Conservation (phyloP, 1,284 basidiomycete species). For the Vanrija sp. region DNA sequence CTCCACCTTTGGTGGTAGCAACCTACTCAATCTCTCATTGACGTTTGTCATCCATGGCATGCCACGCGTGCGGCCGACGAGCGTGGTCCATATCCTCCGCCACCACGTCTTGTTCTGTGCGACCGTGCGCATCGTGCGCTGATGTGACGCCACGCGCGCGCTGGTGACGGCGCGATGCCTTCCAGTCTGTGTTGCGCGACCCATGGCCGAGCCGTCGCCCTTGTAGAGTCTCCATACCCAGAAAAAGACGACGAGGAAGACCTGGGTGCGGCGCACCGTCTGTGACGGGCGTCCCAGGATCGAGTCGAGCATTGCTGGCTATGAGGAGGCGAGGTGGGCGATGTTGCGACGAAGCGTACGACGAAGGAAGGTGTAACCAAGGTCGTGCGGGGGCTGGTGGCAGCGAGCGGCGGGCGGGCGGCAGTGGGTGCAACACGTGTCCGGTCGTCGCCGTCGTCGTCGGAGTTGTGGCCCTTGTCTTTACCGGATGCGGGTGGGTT, state of each 20-base stretch:
- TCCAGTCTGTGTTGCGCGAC: neutral
- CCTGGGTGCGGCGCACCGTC: constrained; percentile 71
- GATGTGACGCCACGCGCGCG: neutral
- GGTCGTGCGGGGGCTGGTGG: neutral
- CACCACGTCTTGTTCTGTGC: constrained; percentile 9
- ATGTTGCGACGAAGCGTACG: neutral
- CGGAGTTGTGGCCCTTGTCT: no score
- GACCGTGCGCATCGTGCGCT: neutral
- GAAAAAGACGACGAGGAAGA: constrained; percentile 80
- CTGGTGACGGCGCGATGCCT: neutral
- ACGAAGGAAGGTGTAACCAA: neutral
- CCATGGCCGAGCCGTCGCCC: constrained; percentile 59
- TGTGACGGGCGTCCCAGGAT: constrained; percentile 70
- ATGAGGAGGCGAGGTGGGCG: neutral
- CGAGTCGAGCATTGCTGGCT: constrained; percentile 69
- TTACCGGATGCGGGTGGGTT: neutral
- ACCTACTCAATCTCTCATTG: constrained; percentile 45
- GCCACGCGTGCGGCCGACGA: constrained; percentile 32
- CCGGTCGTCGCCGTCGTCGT: neutral
- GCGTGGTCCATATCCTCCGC: constrained; percentile 25
- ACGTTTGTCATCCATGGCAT: constrained; percentile 37
- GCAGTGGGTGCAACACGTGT: neutral
- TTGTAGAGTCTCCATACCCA: constrained; percentile 76
- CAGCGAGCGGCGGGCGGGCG: neutral
- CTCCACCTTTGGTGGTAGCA: no score